Conservation (phyloP, 345 rosid genomes). For the Brassica cretica region DNA sequence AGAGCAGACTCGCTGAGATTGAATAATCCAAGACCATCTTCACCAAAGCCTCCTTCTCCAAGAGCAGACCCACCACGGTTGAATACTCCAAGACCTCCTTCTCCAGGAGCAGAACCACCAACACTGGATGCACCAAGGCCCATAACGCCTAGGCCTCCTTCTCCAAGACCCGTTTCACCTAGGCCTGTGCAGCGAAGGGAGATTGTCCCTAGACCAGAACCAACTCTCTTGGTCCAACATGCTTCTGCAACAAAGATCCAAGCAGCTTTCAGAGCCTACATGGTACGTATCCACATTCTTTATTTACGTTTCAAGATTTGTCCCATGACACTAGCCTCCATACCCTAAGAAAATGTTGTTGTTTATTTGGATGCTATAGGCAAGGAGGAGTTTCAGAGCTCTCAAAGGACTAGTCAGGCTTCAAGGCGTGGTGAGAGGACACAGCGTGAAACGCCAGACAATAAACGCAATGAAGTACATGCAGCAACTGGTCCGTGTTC, state of each 20-base stretch:
- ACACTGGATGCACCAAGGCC: slow-evolving; percentile 27
- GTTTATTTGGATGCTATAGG: slow-evolving; percentile 47
- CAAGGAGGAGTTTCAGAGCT: slow-evolving; percentile 90
- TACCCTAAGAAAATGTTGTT: neutral
- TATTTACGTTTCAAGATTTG: slow-evolving; percentile 16
- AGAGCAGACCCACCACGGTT: slow-evolving; percentile 47
- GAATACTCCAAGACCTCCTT: slow-evolving; percentile 37
- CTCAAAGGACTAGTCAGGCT: slow-evolving; percentile 93
- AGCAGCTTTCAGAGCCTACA: slow-evolving; percentile 79
- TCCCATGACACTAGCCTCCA: neutral
- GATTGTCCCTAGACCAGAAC: slow-evolving; percentile 61
- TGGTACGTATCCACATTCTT: slow-evolving; percentile 44
- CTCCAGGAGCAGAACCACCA: slow-evolving; percentile 59
- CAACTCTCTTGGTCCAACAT: slow-evolving; percentile 61
- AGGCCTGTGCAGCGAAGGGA: slow-evolving; percentile 35
- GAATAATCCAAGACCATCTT: slow-evolving; percentile 20
- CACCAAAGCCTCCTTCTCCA: slow-evolving; percentile 33
- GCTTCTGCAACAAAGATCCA: slow-evolving; percentile 87
- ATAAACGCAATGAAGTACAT: slow-evolving; percentile 81
- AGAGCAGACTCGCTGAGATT: slow-evolving; percentile 50
- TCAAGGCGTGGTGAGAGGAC: slow-evolving; percentile 90
- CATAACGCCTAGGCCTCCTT: slow-evolving; percentile 56
- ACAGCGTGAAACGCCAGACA: slow-evolving; percentile 87
- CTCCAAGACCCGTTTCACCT: slow-evolving; percentile 49
- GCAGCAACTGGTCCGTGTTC: slow-evolving; percentile 91